Evolutionary conservation across 2,329 filamentous ascomycete species (phyloP).

Genomic region (Davidsoniella virescens): DNA sequence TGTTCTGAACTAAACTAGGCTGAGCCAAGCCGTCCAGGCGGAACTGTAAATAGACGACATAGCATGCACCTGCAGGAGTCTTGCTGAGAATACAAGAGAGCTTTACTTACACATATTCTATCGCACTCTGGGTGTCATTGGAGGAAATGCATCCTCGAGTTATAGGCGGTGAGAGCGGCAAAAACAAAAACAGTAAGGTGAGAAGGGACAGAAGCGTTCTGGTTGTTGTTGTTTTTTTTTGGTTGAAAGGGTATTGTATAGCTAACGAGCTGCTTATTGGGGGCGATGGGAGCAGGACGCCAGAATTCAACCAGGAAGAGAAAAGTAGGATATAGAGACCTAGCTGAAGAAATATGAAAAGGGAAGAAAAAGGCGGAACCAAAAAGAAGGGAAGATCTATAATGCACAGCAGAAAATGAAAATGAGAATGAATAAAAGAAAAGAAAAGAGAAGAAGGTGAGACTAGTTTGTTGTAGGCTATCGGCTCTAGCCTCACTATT

Average conservation of each 20-base stretch:
- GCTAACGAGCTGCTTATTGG: no score
- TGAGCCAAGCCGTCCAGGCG: neutral
- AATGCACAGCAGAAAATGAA: neutral
- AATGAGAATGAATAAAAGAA: neutral
- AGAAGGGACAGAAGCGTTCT: neutral
- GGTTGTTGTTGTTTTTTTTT: neutral
- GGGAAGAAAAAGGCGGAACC: conserved; percentile 10
- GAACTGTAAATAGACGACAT: neutral
- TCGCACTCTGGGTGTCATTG: conserved; percentile 6
- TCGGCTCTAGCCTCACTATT: neutral
- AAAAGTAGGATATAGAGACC: neutral
- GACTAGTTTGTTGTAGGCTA: neutral
- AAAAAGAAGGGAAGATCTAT: neutral
- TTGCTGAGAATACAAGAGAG: neutral
- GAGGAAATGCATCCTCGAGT: conserved; percentile 6
- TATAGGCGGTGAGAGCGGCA: neutral
- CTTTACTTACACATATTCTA: conserved; percentile 10
- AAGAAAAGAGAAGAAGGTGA: neutral
- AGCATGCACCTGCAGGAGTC: conserved; percentile 1
- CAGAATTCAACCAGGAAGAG: no score
- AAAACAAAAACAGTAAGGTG: neutral
- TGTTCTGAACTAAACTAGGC: no score
- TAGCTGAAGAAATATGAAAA: neutral
- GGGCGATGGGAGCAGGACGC: no score
- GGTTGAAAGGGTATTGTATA: no score